phyloP scores from a whole-genome alignment of 1,139 yeast genomes.

The Meyerozyma smithsonii region DNA sequence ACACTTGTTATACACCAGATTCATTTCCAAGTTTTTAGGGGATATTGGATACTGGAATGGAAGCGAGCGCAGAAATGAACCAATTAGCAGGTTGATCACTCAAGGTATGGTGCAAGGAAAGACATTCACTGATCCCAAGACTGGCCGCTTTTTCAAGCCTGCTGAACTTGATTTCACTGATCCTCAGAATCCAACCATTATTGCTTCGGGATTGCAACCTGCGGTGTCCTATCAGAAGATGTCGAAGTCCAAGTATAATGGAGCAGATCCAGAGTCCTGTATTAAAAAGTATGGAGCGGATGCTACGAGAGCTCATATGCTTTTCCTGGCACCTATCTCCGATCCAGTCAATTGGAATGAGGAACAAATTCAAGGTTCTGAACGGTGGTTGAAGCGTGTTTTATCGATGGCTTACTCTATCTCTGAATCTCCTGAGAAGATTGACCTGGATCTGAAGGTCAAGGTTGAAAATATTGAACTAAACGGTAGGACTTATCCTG shows the following conservation, averaged over 20 bases:
- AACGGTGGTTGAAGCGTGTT: conserved; percentile 77
- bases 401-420: conserved; percentile 24
- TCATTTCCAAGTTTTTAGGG: conserved; percentile 73
- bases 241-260: conserved; percentile 94
- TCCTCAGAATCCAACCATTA: conserved; percentile 41
- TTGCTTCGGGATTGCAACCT: conserved; percentile 49
- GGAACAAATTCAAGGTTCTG: conserved; percentile 75
- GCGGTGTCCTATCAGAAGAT: conserved; percentile 72
- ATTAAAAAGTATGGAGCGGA: conserved; percentile 86
- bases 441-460: conserved; percentile 4
- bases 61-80: conserved; percentile 54
- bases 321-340: conserved; percentile 88
- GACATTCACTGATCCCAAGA: conserved; percentile 68
- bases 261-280: conserved; percentile 83
- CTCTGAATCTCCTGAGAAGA: conserved; percentile 6
- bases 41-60: conserved; percentile 53
- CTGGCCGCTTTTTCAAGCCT: conserved; percentile 72
- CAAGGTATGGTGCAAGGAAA: conserved; percentile 98
- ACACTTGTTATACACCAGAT: conserved; percentile 81
- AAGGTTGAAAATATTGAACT: conserved; percentile 16
- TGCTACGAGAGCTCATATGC: conserved; percentile 86
- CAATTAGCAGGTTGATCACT: conserved; percentile 72
- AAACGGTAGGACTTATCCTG: conserved; percentile 15
- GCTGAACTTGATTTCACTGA: conserved; percentile 53
- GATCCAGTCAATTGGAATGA: conserved; percentile 91